Evolutionary conservation across 306 rosid species (phyloP), one percentile per base, ranked within the genome.

Genomic region (Glycyrrhiza uralensis): DNA sequence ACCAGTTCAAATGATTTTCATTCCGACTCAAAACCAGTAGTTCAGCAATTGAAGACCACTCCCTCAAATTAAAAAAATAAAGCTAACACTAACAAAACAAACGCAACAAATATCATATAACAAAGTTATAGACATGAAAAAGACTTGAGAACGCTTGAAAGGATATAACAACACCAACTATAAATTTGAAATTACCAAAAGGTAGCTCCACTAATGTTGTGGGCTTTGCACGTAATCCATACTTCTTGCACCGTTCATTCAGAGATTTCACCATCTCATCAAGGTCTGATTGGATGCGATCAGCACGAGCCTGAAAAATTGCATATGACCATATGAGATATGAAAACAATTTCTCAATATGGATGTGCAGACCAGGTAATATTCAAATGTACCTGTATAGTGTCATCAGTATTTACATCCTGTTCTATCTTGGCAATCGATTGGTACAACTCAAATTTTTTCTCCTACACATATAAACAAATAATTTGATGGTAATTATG

Each of bases 221-320:
- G 62, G 99, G 92, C 82, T 89, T 95, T 66, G 88, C 87, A 29
- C 87, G 93, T 76, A 95, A 83, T 46, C 97, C 99, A 63, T 92
- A 92, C 66, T 79, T 87, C 91, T 95, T 95, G 88, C 99, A 95
- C 30, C 90, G 90, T 57, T 92, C 96, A 77, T 88, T 95, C 66
- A 95, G 82, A 58, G 85, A 77, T 87, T 89, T 95, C 74, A 89
- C 93, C 46, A 92, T 76, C 67, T 87, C 96, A 72, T 92, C 96
- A 74, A 92, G 89, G 15, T 83, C 90, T 49, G 87, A 83, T 66
- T 88, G 96, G 71, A 95, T 84, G 59, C 18, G 86, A 76, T 85
- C 92, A 72, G 79, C 93, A 54, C 81, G 88, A 33, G 28, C 90
- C 97, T 89, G 88, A 87, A 88, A n/a, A 85, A 22, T 75, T 81